Percentiles rank a stretch among this genome's conserved stretches.
Conservation (phyloP, 78 protist species). For the Emiliania huxleyi region DNA sequence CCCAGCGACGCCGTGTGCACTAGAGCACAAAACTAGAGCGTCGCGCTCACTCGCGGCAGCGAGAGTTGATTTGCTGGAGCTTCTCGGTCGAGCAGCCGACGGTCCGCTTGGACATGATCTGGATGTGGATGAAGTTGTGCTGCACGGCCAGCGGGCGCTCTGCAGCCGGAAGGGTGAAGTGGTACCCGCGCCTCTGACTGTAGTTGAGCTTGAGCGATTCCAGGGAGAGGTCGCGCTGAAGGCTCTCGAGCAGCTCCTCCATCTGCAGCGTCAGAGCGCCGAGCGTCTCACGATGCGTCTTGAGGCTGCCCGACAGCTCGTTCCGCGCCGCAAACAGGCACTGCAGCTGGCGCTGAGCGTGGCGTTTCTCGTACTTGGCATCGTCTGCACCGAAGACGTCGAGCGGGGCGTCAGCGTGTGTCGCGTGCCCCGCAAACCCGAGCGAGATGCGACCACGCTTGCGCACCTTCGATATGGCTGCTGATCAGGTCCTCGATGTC, state of each 20-base stretch:
- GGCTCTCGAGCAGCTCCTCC: background rate
- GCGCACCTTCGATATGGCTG: background rate
- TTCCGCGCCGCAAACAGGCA: background rate
- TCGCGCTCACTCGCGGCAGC: background rate
- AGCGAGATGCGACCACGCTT: too few relatives aligned
- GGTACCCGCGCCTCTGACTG: background rate
- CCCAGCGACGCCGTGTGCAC: too few relatives aligned
- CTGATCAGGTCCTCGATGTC: background rate
- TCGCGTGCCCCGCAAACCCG: too few relatives aligned
- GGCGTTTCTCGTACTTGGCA: background rate
- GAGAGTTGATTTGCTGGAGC: background rate
- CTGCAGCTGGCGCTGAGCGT: background rate
- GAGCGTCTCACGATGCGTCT: background rate
- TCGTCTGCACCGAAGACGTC: background rate
- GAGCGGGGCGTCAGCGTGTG: too few relatives aligned
- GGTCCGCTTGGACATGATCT: background rate
- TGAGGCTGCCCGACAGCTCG: background rate
- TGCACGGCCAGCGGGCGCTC: background rate
- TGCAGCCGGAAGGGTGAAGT: background rate
- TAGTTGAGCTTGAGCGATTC: background rate
- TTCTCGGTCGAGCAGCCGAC: background rate
- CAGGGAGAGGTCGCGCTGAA: background rate
- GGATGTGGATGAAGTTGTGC: background rate
- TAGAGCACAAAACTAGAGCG: too few relatives aligned
- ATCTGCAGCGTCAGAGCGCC: background rate